Base-by-base conservation (phyloP, 441 rosid species). In the Isatis lusitanica region DNA sequence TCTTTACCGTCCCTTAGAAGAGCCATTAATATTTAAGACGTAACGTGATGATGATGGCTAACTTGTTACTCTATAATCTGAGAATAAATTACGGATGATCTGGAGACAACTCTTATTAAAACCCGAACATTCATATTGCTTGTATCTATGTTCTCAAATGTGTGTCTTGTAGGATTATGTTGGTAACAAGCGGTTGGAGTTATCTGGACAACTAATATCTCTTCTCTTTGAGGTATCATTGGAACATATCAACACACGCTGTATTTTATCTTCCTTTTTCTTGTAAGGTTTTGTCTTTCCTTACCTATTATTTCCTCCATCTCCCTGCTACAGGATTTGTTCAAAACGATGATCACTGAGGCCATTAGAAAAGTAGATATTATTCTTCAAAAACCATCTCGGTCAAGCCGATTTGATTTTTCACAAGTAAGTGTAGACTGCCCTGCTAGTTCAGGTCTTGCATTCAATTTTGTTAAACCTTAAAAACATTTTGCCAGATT, bases 141-240 rank as follows among this genome's bases (percentile, higher is more conserved):
- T 42, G 43, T 60, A 31, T 28, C 0, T 58, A 6, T 46, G 48
- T 48, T 46, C 51, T 62, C 52, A 59, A 62, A 4, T 65, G 63
- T 68, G 62, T 55, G 48, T 72, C 52, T 75, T 74, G 55, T 77
- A 95, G 99, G 98, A 95, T 83, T 95, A 95, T 75, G 98, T 93
- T 74, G 99, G 99, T 48, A 95, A 95, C 85, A 95, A 95, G 83
- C 83, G 99, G 52, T 74, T 95, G 83, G 99, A 93, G 85, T 78
- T 95, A 68, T 95, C 97, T 35, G 99, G 99, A 70, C 99, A 93
- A 68, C 78, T 95, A 66, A 88, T 95, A 53, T 93, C 98, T 77
- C 81, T 95, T 70, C 95, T 93, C 56, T 95, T 95, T 82, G 99
- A 95, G 98, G 99, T 92, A n/a, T 39, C 51, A 50, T 66, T 69